Conservation (phyloP, 2,329 filamentous ascomycete genomes). For the Ustulina deusta region DNA sequence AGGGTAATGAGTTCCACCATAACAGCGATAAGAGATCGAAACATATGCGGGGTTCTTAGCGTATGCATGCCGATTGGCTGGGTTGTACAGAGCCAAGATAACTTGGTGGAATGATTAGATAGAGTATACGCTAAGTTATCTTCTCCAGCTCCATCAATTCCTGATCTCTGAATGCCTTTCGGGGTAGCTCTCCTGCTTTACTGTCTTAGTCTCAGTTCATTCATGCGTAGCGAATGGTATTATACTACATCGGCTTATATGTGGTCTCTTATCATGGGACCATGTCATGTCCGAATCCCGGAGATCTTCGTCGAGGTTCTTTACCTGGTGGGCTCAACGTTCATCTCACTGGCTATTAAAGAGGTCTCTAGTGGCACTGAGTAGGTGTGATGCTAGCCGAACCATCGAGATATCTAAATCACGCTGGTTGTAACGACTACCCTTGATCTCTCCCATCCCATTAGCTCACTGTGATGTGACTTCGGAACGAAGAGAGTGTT, state of each 20-base stretch:
- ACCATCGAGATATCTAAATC: neutral
- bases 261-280: conserved; percentile 37
- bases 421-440: neutral
- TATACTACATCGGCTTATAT: conserved; percentile 34
- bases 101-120: conserved; percentile 22
- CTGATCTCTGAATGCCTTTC: conserved; percentile 13
- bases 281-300: conserved; percentile 37
- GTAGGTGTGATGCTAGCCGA: neutral
- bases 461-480: neutral
- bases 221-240: conserved; percentile 33
- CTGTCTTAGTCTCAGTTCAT: neutral
- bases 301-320: conserved; percentile 31
- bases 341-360: neutral
- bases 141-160: conserved; percentile 44
- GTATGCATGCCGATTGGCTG: conserved; percentile 25
- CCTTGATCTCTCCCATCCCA: neutral
- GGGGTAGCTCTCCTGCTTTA: conserved; percentile 22
- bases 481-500: neutral
- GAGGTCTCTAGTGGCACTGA: neutral
- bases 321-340: neutral
- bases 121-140: conserved; percentile 40
- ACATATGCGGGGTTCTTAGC: conserved; percentile 17
- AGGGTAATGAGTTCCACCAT: neutral
- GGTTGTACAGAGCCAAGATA: conserved; percentile 26
- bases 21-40: neutral